phyloP scores from a whole-genome alignment of 306 rosid species.

The Notholithocarpus densiflorus region DNA sequence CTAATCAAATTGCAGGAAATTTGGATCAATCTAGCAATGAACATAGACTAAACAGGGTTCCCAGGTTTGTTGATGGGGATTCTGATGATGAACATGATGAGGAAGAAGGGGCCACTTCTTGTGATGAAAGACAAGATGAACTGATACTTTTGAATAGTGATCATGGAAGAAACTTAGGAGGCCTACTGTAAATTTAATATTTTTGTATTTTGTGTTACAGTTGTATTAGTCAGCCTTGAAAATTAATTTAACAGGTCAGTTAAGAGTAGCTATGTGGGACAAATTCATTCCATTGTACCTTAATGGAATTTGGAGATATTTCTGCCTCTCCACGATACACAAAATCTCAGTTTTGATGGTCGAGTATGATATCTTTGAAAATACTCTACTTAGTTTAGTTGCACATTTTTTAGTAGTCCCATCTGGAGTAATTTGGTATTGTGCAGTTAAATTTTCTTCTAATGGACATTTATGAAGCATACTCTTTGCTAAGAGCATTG shows the following conservation, averaged over 20 bases:
- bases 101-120: constrained; percentile 22
- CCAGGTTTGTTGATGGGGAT: constrained; percentile 22
- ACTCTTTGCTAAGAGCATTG: no score
- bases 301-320: not conserved
- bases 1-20: constrained; percentile 46
- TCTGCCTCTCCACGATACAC: no score
- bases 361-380: no score
- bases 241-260: not conserved
- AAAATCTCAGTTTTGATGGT: no score
- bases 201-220: constrained; percentile 17
- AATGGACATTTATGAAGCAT: no score
- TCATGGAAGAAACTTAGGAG: constrained; percentile 24
- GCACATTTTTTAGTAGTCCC: no score
- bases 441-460: no score
- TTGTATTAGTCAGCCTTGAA: not conserved
- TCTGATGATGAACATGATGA: constrained; percentile 37
- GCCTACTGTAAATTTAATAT: constrained; percentile 19
- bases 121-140: constrained; percentile 13
- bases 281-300: not conserved
- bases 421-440: no score
- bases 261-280: not conserved
- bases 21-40: constrained; percentile 29
- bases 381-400: no score
- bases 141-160: constrained; percentile 17
- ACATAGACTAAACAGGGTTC: constrained; percentile 22